Evolutionary conservation across 257 asterid species (phyloP).

Genomic region (Henckelia pumila): DNA sequence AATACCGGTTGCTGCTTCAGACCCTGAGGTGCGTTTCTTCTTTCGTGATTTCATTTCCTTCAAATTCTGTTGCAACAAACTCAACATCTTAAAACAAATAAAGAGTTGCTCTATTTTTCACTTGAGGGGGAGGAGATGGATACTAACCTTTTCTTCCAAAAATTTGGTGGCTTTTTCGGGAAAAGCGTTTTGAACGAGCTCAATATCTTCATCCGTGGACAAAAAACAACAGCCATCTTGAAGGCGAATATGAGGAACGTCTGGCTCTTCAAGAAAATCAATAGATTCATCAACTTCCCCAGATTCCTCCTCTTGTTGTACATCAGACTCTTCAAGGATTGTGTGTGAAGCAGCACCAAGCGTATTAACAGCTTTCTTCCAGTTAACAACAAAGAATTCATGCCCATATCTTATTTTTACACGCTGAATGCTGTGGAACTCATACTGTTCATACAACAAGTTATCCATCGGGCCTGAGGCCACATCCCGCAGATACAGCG

Average conservation of each 20-base stretch:
- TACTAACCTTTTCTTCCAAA: conserved; percentile 62
- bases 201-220: conserved; percentile 80
- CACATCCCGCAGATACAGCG: conserved; percentile 61
- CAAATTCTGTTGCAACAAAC: conserved; percentile 50
- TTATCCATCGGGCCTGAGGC: conserved; percentile 46
- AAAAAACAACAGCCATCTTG: conserved; percentile 54
- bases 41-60: conserved; percentile 54
- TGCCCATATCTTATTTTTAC: conserved; percentile 70
- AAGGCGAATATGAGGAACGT: conserved; percentile 45
- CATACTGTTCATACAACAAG: conserved; percentile 61
- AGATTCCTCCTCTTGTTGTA: conserved; percentile 24
- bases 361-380: conserved; percentile 57
- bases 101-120: neutral
- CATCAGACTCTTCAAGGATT: conserved; percentile 42
- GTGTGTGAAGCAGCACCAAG: conserved; percentile 27
- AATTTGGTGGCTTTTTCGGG: conserved; percentile 58
- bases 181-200: conserved; percentile 72
- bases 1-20: conserved; percentile 40
- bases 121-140: conserved; percentile 2
- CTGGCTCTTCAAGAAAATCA: conserved; percentile 54
- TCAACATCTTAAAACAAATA: conserved; percentile 18
- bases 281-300: conserved; percentile 46
- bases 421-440: conserved; percentile 77
- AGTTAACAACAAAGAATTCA: conserved; percentile 59
- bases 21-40: conserved; percentile 35